Evolutionary conservation across 441 rosid genomes (phyloP), one percentile per base, ranked within the genome.

Genomic region (Corymbia calophylla): DNA sequence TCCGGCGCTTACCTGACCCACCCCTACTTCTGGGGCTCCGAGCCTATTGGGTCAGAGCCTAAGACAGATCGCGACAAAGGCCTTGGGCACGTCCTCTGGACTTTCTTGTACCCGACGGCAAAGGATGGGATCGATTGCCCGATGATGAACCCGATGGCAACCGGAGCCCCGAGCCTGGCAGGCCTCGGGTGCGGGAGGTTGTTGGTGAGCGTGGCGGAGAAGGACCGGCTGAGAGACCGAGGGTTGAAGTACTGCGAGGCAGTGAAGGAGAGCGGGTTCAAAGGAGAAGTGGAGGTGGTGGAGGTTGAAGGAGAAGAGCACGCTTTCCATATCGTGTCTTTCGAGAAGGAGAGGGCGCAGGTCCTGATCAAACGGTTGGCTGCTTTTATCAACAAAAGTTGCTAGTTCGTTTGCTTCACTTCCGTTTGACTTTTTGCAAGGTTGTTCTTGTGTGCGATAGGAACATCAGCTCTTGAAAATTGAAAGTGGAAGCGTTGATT

Each of bases 1-100:
- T 19, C 54, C 4, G 95, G 94, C n/a, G 90, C 91, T 19, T 89
- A 85, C 55, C 32, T 93, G 39, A 88, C 93, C 5, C 94, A 94
- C 53, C 94, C 94, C 21, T 93, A 89, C 85, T 94, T 94, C 70
- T 93, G 95, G 94, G 94, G 94, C 15, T 92, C 96, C 1, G 55
- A 92, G 86, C 89, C 95, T 29, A 55, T 93, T 1, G 94, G 94
- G 39, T 70, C 88, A 2, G 94, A 92, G 86, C 19, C 62, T 1
- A 86, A 9, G 7, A 62, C 29, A 6, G 92, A 91, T 9, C 89
- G 80, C 5, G 90, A 88, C 89, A 88, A 87, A 84, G 25, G 3
- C 6, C 31, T 84, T 47, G 44, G 82, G 4, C 39, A 9, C 18
- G 18, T 21, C 39, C 70, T 90, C 2, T 93, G 95, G 94, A 12